Base-by-base conservation (phyloP, 176 grass and related monocot genomes). In the Hordeum marinum region DNA sequence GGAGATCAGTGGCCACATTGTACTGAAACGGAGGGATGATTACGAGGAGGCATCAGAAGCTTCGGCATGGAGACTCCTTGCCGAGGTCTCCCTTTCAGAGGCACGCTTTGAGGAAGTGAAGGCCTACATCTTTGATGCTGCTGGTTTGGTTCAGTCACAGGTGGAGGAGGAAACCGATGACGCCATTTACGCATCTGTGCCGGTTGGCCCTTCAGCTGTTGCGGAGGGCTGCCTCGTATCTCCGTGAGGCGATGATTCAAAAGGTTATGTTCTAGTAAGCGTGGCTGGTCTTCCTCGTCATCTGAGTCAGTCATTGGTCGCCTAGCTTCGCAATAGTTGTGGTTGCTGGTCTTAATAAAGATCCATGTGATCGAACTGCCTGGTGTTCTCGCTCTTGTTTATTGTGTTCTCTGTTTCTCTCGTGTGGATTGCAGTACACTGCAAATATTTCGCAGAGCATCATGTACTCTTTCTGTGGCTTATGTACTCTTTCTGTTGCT, bases 1-100 rank as follows among this genome's bases (percentile, higher is more conserved):
- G 97, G 97, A 99, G 89, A 99, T 99, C 41, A 99, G 97, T 78
- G 97, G 97, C 24, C 97, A 99, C 65, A 99, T 99, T 26, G 97
- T 99, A 52, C 79, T 99, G 36, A 99, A 99, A 84, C 88, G 84
- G 11, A 96, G 90, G 87, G 86, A 65, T 1, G 94, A 99, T 76
- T 99, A 92, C 9, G 94, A 91, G 4, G 94, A 94, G 82, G 97
- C 97, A 35, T 94, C 94, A 43, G 94, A 99, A 80, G 75, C 81
- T 36, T 96, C 88, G 3, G 97, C 94, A 6, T 96, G 94, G 94
- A 85, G 92, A 45, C 91, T 99, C 27, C 82, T 99, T 0, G 90
- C 97, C 3, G 97, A 92, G 88, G 97, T 99, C 62, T 96, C 97
- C 46, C 88, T 99, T 63, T 92, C 97, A 1, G 94, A 99, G 60